A percentile compares a stretch with the other conserved stretches of the same genome.
Evolutionary conservation across 495 filamentous ascomycete genomes (phyloP).

Genomic region (Daldinia vernicosa): DNA sequence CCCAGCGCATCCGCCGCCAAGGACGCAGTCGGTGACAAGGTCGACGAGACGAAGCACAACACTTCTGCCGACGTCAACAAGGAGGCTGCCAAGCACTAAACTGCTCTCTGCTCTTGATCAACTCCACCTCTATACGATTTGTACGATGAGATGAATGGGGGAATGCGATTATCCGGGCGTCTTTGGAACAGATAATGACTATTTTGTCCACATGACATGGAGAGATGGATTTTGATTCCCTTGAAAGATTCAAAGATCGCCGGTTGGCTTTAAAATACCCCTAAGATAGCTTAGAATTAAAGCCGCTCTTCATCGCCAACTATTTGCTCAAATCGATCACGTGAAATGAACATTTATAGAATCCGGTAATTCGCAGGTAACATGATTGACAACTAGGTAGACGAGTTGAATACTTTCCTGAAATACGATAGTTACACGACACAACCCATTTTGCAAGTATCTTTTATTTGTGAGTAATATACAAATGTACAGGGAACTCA

Average conservation of each 20-base stretch:
- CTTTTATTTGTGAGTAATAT: too few species aligned
- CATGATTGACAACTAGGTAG: too few species aligned
- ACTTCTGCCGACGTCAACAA: conserved; percentile 65
- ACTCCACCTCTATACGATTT: conserved; percentile 24
- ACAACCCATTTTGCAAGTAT: too few species aligned
- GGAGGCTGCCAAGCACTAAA: conserved; percentile 65
- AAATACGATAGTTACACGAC: too few species aligned
- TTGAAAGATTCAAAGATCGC: conserved; percentile 12
- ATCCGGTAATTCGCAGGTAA: not conserved
- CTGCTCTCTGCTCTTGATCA: conserved; percentile 8
- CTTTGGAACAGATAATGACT: conserved; percentile 30
- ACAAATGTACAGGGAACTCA: too few species aligned
- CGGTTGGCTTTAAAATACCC: conserved; percentile 46
- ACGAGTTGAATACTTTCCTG: too few species aligned
- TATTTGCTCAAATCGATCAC: not conserved
- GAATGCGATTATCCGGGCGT: conserved; percentile 25
- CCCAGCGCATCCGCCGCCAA: conserved; percentile 62
- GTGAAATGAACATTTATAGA: not conserved
- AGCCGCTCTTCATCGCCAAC: conserved; percentile 41
- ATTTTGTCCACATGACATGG: conserved; percentile 38
- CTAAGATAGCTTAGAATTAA: conserved; percentile 48
- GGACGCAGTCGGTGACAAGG: conserved; percentile 66
- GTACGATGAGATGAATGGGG: conserved; percentile 40
- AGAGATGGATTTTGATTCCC: conserved; percentile 33
- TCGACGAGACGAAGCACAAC: conserved; percentile 63